Conservation (phyloP, 225 moss, liverwort and hornwort genomes). For the Anthoceros angustus region DNA sequence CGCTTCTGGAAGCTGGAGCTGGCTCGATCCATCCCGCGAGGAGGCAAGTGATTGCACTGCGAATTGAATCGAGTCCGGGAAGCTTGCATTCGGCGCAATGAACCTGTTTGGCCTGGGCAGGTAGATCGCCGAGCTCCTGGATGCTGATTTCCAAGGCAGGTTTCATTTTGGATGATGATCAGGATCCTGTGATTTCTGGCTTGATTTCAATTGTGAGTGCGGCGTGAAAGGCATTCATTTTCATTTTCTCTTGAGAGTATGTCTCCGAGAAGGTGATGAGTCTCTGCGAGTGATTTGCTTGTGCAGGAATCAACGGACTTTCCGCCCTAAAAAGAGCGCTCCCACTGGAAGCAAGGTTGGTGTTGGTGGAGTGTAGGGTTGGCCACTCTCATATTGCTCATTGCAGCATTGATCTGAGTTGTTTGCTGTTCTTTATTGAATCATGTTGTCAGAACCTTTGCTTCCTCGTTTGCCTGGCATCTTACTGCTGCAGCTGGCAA, state of each 20-base stretch:
- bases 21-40: no score
- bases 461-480: constrained; percentile 9
- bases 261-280: no score
- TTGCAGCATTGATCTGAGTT: constrained; percentile 2
- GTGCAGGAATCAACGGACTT: constrained; percentile 89
- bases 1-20: no score
- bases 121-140: constrained; percentile 10
- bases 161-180: no score
- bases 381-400: background rate
- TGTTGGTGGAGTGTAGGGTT: background rate
- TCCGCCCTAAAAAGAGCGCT: constrained; percentile 93
- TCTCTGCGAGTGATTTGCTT: background rate
- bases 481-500: no score
- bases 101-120: constrained; percentile 99
- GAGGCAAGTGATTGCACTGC: constrained; percentile 36
- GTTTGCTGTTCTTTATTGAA: background rate
- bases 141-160: no score
- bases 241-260: no score
- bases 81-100: constrained; percentile 60
- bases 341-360: constrained; percentile 83
- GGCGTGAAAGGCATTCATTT: no score
- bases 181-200: no score
- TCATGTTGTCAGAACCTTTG: background rate
- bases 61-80: no score
- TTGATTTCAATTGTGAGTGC: no score